Conservation (phyloP, 2,329 filamentous ascomycete genomes). For the Penicillium sp. region DNA sequence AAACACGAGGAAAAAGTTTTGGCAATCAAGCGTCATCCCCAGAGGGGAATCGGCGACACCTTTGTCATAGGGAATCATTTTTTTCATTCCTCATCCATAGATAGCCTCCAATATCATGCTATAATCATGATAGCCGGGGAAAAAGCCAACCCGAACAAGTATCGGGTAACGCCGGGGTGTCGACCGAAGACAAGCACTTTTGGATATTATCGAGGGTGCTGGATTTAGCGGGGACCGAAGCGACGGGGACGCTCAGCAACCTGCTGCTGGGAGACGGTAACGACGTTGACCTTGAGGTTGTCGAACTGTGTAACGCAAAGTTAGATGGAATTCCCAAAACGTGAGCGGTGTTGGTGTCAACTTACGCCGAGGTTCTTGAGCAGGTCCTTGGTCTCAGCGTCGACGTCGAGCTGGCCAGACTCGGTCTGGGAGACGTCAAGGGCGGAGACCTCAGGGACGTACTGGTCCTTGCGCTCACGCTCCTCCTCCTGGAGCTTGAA, state of each 20-base stretch:
- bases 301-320: constrained; percentile 71
- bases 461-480: constrained; percentile 99
- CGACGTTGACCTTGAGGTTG: constrained; percentile 93
- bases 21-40: constrained; percentile 92
- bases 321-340: constrained; percentile 3
- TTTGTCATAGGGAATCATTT: constrained; percentile 54
- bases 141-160: constrained; percentile 29
- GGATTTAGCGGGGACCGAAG: constrained; percentile 53
- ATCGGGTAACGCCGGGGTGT: constrained; percentile 27
- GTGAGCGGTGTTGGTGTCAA: constrained; percentile 33
- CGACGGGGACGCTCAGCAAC: constrained; percentile 76
- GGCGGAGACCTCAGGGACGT: constrained; percentile 97
- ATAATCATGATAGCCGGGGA: constrained; percentile 26
- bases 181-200: constrained; percentile 33
- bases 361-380: constrained; percentile 98
- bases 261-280: constrained; percentile 87
- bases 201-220: constrained; percentile 18
- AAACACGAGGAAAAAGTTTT: constrained; percentile 49
- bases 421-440: constrained; percentile 97
- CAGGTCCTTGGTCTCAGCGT: constrained; percentile 97
- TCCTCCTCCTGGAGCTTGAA: constrained; percentile 99
- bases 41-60: constrained; percentile 85
- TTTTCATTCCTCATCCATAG: constrained; percentile 39
- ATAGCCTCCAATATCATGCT: constrained; percentile 30
- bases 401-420: constrained; percentile 89